Percentiles rank a stretch among this genome's conserved stretches.
Conservation (phyloP, 2,329 filamentous ascomycete species). For the Fusarium stilboides region DNA sequence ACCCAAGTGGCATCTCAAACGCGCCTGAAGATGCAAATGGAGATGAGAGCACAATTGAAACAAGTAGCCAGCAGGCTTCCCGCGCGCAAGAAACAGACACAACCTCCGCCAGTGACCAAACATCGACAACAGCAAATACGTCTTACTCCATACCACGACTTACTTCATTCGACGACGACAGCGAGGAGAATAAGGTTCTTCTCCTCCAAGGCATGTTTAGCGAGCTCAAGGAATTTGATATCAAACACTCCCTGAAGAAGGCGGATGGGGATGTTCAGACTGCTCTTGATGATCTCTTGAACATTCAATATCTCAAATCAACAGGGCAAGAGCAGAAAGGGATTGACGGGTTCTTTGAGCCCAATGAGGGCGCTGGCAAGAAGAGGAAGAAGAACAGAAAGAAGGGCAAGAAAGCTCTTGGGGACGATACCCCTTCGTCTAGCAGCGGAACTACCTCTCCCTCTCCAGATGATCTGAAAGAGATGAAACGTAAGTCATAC, state of each 20-base stretch:
- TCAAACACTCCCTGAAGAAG: constrained; percentile 78
- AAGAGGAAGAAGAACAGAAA: constrained; percentile 58
- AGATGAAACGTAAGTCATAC: constrained; percentile 51
- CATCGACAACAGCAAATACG: constrained; percentile 45
- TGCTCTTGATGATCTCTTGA: constrained; percentile 86
- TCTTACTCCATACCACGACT: constrained; percentile 48
- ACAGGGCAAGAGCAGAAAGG: constrained; percentile 76
- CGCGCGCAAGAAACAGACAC: constrained; percentile 51
- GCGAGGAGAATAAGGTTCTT: constrained; percentile 73
- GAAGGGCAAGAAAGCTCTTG: constrained; percentile 45
- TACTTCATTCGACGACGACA: constrained; percentile 58
- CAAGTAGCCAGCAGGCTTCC: constrained; percentile 51
- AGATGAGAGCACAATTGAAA: constrained; percentile 46
- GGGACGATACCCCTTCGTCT: constrained; percentile 28
- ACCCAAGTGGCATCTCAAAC: constrained; percentile 79
- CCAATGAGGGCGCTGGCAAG: constrained; percentile 62
- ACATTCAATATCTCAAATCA: constrained; percentile 82
- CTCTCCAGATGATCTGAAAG: constrained; percentile 42
- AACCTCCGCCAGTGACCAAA: constrained; percentile 47
- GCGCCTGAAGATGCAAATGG: constrained; percentile 47
- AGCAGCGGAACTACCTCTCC: constrained; percentile 35
- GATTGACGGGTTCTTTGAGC: constrained; percentile 84
- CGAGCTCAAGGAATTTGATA: constrained; percentile 74
- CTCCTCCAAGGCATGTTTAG: constrained; percentile 81
- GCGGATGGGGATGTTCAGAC: constrained; percentile 75